Evolutionary conservation across 1,284 basidiomycete genomes (phyloP), one percentile per base, ranked within the genome.

Genomic region (Anthracocystis setariae): DNA sequence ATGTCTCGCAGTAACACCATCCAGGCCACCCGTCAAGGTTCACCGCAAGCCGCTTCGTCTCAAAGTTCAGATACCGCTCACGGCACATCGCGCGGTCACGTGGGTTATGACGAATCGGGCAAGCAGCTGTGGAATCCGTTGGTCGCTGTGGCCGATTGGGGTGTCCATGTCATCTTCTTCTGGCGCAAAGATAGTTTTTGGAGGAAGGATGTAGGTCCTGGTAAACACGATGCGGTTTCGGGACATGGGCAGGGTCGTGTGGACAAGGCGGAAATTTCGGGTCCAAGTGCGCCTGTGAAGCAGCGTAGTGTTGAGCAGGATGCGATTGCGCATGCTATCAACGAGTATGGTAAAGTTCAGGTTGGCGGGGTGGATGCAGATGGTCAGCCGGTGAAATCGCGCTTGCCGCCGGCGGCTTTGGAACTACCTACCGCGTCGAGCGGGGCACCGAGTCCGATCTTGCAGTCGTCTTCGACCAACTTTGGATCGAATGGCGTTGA

Each of bases 141-240:
- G 5, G 52, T 67, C 8, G 66, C 77, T 7, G 44, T 68, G 2
- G 53, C 20, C 7, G 59, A 61, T 2, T 70, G 67, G 49, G n/a
- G 33, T 5, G 37, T 67, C 0, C 63, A 66, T 25, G 63, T 76
- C 24, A 59, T 65, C 5, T 58, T 60, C 12, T 73, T 79, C 23
- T 79, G 77, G 77, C 49, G 70, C 3, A 59, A 59, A 38, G 77
- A 77, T 54, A 64, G 64, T 27, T 77, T 79, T 43, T 79, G 77
- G 77, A 55, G 77, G 9, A 68, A 74, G 20, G 74, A 76, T n/a
- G 71, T 58, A 0, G 27, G n/a, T 1, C 63, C 46, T 0, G 46
- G 42, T 27, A 62, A 69, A 20, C 60, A 73, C 49, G 44, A 46
- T 20, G 46, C 55, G n/a, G n/a, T 17, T 43, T 57, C 15, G 20